phyloP scores from a whole-genome alignment of 768 basidiomycete species.

The Tricholoma furcatifolium region DNA sequence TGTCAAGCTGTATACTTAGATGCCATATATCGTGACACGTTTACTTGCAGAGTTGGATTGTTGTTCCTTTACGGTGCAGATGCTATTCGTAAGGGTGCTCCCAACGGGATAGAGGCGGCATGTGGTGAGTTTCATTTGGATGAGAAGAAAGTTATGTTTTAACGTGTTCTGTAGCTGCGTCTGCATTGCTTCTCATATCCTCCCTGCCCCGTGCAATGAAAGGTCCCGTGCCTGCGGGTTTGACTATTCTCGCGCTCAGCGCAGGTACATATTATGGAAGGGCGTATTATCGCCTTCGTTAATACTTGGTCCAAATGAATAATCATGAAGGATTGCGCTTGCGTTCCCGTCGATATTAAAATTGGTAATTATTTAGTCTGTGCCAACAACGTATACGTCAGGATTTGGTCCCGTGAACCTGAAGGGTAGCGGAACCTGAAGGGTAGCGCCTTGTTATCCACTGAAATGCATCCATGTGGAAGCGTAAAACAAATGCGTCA shows the following conservation, averaged over 20 bases:
- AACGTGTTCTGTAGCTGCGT: slow-evolving; percentile 56
- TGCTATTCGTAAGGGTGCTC: slow-evolving; percentile 66
- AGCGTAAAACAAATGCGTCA: too few species aligned
- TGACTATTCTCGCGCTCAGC: slow-evolving; percentile 60
- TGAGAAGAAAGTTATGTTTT: background rate
- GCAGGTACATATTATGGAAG: slow-evolving; percentile 70
- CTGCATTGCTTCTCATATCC: slow-evolving; percentile 70
- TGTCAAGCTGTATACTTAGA: slow-evolving; percentile 16
- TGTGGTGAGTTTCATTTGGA: slow-evolving; percentile 50
- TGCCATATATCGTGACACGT: background rate
- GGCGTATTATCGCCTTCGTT: slow-evolving; percentile 44
- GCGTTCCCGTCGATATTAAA: too few species aligned
- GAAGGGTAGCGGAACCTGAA: too few species aligned
- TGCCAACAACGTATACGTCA: too few species aligned
- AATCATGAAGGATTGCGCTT: background rate
- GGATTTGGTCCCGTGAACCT: too few species aligned
- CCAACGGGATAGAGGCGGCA: slow-evolving; percentile 77
- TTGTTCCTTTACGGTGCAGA: slow-evolving; percentile 81
- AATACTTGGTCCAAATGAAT: slow-evolving; percentile 11
- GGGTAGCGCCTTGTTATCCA: too few species aligned
- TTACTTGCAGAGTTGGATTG: slow-evolving; percentile 59
- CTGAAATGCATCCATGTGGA: too few species aligned
- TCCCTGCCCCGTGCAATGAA: slow-evolving; percentile 72
- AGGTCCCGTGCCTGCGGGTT: slow-evolving; percentile 67
- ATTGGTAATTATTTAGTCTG: too few species aligned